phyloP scores from a whole-genome alignment of 306 rosid genomes.

The Cucurbita ficifolia region DNA sequence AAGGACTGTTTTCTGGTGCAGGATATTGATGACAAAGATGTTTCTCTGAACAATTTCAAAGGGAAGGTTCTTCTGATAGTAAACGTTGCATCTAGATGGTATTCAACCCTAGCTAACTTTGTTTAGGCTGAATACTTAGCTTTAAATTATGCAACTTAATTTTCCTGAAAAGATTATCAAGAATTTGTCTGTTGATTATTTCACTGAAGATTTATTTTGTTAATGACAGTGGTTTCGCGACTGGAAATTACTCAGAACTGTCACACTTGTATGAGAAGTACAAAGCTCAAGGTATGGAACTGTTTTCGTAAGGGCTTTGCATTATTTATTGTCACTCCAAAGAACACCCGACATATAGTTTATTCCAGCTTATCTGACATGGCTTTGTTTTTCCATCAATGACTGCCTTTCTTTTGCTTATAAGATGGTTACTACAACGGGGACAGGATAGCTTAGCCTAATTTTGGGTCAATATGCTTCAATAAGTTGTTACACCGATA shows the following conservation, averaged over 20 bases:
- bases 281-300: conserved; percentile 55
- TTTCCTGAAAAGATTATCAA: background rate
- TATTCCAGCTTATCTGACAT: background rate
- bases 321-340: background rate
- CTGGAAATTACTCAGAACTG: conserved; percentile 83
- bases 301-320: background rate
- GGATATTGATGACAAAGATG: conserved; percentile 86
- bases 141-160: background rate
- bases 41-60: conserved; percentile 67
- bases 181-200: conserved; percentile 3
- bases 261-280: conserved; percentile 73
- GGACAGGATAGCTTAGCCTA: background rate
- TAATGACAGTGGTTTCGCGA: conserved; percentile 66
- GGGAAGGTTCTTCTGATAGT: conserved; percentile 89
- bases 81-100: conserved; percentile 97
- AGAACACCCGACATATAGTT: background rate
- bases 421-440: background rate
- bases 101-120: conserved; percentile 10
- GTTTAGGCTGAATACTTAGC: background rate
- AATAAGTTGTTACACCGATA: background rate
- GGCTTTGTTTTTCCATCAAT: background rate
- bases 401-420: background rate
- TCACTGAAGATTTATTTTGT: conserved; percentile 11
- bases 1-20: conserved; percentile 19
- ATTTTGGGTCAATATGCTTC: background rate